A percentile compares a stretch with the other conserved stretches of the same genome.
phyloP scores from a whole-genome alignment of 2,329 filamentous ascomycete genomes.

The Colletotrichum sublineola region DNA sequence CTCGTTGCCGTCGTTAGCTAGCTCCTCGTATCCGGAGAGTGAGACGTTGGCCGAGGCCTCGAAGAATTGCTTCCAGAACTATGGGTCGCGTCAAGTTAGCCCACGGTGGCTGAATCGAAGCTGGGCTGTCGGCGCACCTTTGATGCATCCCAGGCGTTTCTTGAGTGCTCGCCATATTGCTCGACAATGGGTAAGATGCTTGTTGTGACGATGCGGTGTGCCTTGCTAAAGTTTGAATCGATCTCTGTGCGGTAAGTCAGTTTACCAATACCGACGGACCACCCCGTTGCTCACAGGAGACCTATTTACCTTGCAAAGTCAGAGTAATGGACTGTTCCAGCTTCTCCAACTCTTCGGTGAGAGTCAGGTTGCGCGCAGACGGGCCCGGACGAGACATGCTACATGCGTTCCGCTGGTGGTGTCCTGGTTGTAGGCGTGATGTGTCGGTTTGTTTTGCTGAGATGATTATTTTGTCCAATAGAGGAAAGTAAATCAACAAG shows the following conservation, averaged over 20 bases:
- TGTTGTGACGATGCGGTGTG: constrained; percentile 94
- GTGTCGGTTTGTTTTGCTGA: constrained; percentile 23
- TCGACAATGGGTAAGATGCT: constrained; percentile 95
- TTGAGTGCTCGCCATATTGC: constrained; percentile 94
- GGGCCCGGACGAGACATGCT: constrained; percentile 65
- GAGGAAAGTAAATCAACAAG: constrained; percentile 34
- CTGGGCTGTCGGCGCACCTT: constrained; percentile 71
- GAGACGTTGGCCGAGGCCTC: constrained; percentile 98
- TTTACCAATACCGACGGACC: constrained; percentile 22
- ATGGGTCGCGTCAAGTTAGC: constrained; percentile 34
- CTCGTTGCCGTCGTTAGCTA: constrained; percentile 75
- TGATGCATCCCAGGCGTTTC: constrained; percentile 95
- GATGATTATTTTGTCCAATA: constrained; percentile 28
- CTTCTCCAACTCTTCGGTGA: constrained; percentile 96
- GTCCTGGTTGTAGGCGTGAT: constrained; percentile 10
- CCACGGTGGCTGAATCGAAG: no score
- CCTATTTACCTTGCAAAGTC: constrained; percentile 81
- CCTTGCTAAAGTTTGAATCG: constrained; percentile 97
- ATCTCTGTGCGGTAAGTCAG: constrained; percentile 76
- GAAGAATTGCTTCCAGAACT: constrained; percentile 99
- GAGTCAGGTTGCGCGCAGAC: constrained; percentile 72
- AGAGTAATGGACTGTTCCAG: constrained; percentile 97
- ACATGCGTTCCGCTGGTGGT: not conserved
- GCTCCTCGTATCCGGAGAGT: constrained; percentile 92
- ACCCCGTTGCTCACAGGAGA: not conserved